Base-by-base conservation (phyloP, 2,329 filamentous ascomycete genomes). In the Ceratocystis albifundus region DNA sequence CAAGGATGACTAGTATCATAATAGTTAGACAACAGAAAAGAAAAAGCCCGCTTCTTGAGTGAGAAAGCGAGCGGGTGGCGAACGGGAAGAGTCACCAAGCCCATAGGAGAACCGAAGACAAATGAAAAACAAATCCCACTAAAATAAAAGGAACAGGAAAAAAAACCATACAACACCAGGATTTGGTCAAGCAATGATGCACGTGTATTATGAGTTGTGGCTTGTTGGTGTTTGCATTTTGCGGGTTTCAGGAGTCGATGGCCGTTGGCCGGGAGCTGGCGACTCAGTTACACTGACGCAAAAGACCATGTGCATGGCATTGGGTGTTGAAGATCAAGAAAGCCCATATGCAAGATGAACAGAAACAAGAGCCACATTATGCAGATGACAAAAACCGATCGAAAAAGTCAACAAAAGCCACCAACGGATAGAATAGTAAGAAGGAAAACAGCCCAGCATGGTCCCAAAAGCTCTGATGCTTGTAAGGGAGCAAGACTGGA, bases 201-300 rank as follows among this genome's bases (percentile, higher is more conserved):
- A 53, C 55, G 55, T 59, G 55, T 59, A 59, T 59, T 59, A 36
- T 20, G 12, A 32, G 20, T 10, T 10, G 44, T 61, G 28, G 2
- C 67, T 45, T 72, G 25, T 63, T 59, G 36, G 25, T 45, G 44
- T 64, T 53, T 64, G 36, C 61, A 53, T 64, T 53, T 63, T 25
- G 61, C 61, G 32, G 63, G 65, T 67, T 67, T 67, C 65, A 64
- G 61, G 48, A 67, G 53, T 61, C 61, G 61, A 67, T 67, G 50
- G 20, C 41, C 25, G 36, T 20, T 59, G 61, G 53, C 53, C 22
- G 50, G 30, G 50, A 45, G 22, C 53, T 46, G 53, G 46, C 50
- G 65, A 25, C 25, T 46, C 28, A 22, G 65, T 67, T 61, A 67
- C 65, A 67, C 65, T 64, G 25, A 61, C 30, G 41, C 25, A 66